Evolutionary conservation across 179 eudicot genomes (phyloP), one percentile per base, ranked within the genome.

Genomic region (Beta corolliflora): DNA sequence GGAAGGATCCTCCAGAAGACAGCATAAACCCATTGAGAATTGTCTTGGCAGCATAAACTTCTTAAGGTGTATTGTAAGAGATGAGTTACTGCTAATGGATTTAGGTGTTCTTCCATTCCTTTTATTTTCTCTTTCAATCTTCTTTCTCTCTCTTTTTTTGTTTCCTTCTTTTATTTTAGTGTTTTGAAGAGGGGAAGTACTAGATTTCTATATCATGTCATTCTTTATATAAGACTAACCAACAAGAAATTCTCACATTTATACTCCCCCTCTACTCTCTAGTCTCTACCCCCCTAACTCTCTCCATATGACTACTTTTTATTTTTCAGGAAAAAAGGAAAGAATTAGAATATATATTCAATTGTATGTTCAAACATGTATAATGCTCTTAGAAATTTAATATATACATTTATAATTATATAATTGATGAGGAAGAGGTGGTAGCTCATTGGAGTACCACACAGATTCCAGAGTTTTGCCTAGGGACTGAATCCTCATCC

Each of bases 21-120:
- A 71, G 90, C 90, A 84, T 88, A 88, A 67, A 88, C 83, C 90
- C 90, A 88, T 77, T 86, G 88, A 67, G 88, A 86, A 50, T 86
- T 80, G 36, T 82, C 84, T 79, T 88, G 85, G 72, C 65, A 71
- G 79, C 90, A 88, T 56, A 88, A 77, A 52, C 90, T 88, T 82
- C 90, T 88, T 18, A 88, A 81, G 52, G 90, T 88, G 85, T 88
- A 86, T 81, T 81, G 84, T 50, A 86, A 83, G 66, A 82, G 89
- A 93, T 95, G 99, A 88, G 97, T 92, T 5, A 92, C 88, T 75
- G 95, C 91, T 75, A 91, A 86, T 75, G 97, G 90, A 85, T 78
- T 91, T 74, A 92, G 83, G 50, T 95, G 92, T 84, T 95, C 99
- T 88, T 93, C 97, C 98, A 95, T 95, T 55, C 15, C 7, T 58